Base-by-base conservation (phyloP, 331 rosid species). In the Dryas integrifolia region DNA sequence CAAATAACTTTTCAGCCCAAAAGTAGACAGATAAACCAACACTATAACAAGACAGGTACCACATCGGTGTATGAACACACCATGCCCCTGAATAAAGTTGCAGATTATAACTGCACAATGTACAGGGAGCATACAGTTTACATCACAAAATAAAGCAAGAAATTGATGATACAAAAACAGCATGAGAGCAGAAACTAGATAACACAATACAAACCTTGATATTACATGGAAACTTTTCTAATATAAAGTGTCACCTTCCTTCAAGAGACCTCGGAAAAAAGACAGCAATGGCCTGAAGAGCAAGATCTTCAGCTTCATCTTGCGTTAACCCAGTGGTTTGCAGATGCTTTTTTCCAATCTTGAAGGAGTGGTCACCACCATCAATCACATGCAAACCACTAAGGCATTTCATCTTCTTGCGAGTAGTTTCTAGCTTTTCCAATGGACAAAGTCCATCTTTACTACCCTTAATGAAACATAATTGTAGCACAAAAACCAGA, bases 311-410 rank as follows among this genome's bases (percentile, higher is more conserved):
- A 26, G 89, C 92, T 76, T 84, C 84, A 4, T 85, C 83, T 80
- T 91, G 96, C 52, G 89, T 77, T 53, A 81, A 85, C 62, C 77
- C 86, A 59, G 56, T 84, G 79, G 83, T 81, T 70, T 90, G 92
- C 65, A 90, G 89, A 82, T 89, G 89, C 85, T 86, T 90, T 89
- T 89, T 93, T 16, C 80, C 90, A 65, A 93, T 82, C 88, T 89
- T 92, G 85, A 93, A 90, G 43, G 97, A 93, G 82, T 93, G 97
- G 47, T 89, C 98, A 56, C 97, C 98, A 49, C 98, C 97, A 82
- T 89, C 84, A 48, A 93, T 71, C 72, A 91, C 88, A 78, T 89
- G 86, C 79, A 93, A 82, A 65, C 84, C 88, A 8, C 65, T 89
- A 43, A 72, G 67, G n/a, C 82, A 80, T 77, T 83, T 84, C 90